These are phyloP conservation scores for Suillus subaureus DNA, from an alignment of 768 basidiomycete genomes.

Conservation along the genomic window DNA sequence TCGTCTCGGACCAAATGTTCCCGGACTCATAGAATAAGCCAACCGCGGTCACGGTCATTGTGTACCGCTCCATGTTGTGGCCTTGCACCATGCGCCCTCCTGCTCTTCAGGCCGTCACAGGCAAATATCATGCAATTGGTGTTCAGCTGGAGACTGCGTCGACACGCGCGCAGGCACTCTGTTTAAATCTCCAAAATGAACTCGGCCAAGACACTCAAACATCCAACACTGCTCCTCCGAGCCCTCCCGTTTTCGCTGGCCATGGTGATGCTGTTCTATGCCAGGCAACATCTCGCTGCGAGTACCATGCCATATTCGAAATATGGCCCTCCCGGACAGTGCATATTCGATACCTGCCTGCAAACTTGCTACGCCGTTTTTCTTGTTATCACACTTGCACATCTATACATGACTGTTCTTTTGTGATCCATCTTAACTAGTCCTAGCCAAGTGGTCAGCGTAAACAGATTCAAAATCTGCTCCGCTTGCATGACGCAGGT, in stretches of 20 bases:
- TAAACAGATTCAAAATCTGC: neutral
- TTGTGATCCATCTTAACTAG: neutral
- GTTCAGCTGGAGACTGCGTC: neutral
- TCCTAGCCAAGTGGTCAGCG: neutral
- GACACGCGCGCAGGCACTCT: neutral
- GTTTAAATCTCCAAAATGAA: too few species aligned
- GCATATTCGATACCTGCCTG: neutral
- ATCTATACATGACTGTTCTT: neutral
- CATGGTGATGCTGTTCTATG: neutral
- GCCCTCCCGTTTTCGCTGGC: neutral
- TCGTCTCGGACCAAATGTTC: neutral
- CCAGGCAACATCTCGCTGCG: neutral
- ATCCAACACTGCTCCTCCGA: neutral
- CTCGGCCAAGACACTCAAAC: too few species aligned
- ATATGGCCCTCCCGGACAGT: neutral
- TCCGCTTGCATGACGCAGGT: neutral
- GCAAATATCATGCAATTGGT: neutral
- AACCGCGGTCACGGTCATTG: neutral
- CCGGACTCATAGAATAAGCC: neutral
- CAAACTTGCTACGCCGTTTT: neutral
- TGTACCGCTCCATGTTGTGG: neutral
- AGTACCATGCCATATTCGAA: neutral
- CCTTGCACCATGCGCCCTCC: neutral
- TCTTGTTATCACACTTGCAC: neutral
- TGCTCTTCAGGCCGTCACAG: neutral